Evolutionary conservation across 768 basidiomycete species (phyloP), one percentile per base, ranked within the genome.

Genomic region (Gelatoporia subvermispora): DNA sequence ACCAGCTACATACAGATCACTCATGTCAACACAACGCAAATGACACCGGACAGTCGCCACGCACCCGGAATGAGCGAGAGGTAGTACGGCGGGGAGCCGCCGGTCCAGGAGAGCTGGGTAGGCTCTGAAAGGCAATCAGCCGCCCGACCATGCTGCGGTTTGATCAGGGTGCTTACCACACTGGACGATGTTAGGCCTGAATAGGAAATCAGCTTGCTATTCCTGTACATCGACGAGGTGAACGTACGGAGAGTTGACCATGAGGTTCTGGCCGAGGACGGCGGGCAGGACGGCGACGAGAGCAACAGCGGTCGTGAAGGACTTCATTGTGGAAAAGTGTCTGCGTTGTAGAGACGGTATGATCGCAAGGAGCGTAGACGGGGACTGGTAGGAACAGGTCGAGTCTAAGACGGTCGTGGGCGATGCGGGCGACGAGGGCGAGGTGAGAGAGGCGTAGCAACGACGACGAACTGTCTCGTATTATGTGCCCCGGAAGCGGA

Each of bases 241-340:
- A 31, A 75, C 84, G 53, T 60, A 87, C 85, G 84, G 80, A 1
- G 84, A 84, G 64, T 88, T 79, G 60, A 88, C 68, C n/a, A 72
- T 79, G 59, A 84, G 58, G 24, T 49, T 15, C 41, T 58, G 52
- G 43, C 54, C 76, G 53, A 68, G 44, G 43, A 56, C 75, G 63
- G 64, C 73, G 36, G 69, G 63, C 10, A 64, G 42, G 17, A 58
- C 42, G 41, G 65, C 60, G 24, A 64, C 52, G 39, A 73, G 47
- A 35, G 66, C 64, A 23, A 62, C 40, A 35, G 60, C 38, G 49
- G 69, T 41, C 20, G 64, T 49, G 43, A 68, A 43, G 39, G 60
- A 59, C 56, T 70, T 73, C 73, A 75, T 75, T 42, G 31, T 28
- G 16, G 4, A 13, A 20, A 45, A 23, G 38, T 35, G 28, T n/a